Base-by-base conservation (phyloP, 2,329 filamentous ascomycete species). In the Blastomyces silverae region DNA sequence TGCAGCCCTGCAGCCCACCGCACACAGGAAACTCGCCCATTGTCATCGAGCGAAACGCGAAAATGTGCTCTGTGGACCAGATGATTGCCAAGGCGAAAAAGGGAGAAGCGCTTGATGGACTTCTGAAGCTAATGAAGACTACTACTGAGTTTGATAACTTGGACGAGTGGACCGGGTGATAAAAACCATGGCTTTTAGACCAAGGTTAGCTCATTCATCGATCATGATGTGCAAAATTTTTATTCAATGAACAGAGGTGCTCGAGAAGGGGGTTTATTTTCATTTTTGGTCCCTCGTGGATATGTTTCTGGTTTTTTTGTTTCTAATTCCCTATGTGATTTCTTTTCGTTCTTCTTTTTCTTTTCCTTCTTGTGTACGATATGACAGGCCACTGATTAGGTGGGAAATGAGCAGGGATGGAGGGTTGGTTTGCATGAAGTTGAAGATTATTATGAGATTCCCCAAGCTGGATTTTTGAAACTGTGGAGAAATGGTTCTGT, bases 111-210 rank as follows among this genome's bases (percentile, higher is more conserved):
- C 72, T 77, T 5, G 75, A 78, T 64, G 76, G 76, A 31, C 64
- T 78, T 39, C 67, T 78, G 44, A 77, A 77, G 65, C 69, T 78
- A 15, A 78, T 78, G 76, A 74, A 72, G 28, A 78, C 75, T 31
- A 69, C 71, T 11, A 71, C 71, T 39, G 67, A 71, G 57, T 70
- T 69, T 39, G 70, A 73, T 42, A 69, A 48, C n/a, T 63, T 67
- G 10, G 71, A 72, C 53, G 56, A 67, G 8, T 72, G 71, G 70
- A 69, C 63, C 64, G 68, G 68, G 39, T 74, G 65, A 65, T 50
- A 22, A 34, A 37, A 37, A 37, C 55, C 48, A 37, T 39, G 3
- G 3, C 31, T 17, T 39, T n/a, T 20, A 39, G 52, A 34, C 34
- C 52, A 55, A 57, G 31, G n/a, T 39, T 13, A 17, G n/a, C 13